Base-by-base conservation (phyloP, 164 flowering plant genomes). In the Sedum album region DNA sequence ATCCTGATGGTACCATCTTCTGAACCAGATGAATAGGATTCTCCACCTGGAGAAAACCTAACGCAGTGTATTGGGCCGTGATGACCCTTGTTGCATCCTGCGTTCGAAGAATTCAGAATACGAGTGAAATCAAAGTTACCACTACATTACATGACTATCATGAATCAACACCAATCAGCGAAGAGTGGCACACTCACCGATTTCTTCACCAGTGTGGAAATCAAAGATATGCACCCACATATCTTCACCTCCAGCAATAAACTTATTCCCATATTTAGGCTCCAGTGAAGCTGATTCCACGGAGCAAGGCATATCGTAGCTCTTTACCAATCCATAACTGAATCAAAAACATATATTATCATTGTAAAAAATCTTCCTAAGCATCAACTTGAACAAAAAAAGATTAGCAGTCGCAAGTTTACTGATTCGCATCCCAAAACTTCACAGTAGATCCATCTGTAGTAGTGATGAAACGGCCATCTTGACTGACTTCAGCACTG, bases 361-460 rank as follows among this genome's bases (percentile, higher is more conserved):
- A 2, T 8, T 2, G 14, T 41, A 41, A 41, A 7, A 7, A 41
- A 41, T 7, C 46, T 41, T 41, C 46, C 15, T 41, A 41, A 7
- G 46, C 46, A 41, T 8, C n/a, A n/a, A 41, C 15, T 2, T 11
- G 11, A 41, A 15, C 15, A 41, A 41, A 8, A 8, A 7, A 7
- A 13, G 46, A 41, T 14, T 8, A 41, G 15, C 46, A 41, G 11
- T 41, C 11, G 46, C 14, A 36, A 60, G 79, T 94, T 80, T 81
- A 94, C 99, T 91, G 86, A 76, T 94, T 94, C 71, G 97, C 96
- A 82, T 94, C 99, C 99, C 97, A 91, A 57, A 94, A 94, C 77
- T 84, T 91, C 53, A 94, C 96, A 41, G 46, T 7, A 41, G 46
- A 41, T 8, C 46, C 46, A 41, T 41, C 46, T 41, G 46, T 41